These are phyloP conservation scores for Scutellaria galericulata DNA, from an alignment of 257 asterid genomes.

Conservation along the genomic window DNA sequence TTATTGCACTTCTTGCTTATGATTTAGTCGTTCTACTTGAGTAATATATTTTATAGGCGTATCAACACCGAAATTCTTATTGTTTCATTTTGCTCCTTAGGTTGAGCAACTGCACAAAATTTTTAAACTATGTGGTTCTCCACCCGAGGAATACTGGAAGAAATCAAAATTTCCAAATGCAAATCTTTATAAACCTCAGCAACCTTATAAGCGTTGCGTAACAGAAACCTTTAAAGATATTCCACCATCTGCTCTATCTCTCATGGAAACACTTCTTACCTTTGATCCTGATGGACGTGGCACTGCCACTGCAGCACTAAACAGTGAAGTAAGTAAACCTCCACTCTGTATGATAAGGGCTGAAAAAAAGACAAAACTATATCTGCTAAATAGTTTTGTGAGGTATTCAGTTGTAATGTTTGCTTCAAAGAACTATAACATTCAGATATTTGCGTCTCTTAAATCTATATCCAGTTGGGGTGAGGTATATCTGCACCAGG, in stretches of 20 bases:
- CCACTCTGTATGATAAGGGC: too few species aligned
- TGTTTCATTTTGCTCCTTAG: constrained; percentile 38
- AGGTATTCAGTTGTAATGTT: too few species aligned
- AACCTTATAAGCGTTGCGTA: constrained; percentile 74
- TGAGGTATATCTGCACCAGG: too few species aligned
- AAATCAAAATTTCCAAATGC: constrained; percentile 83
- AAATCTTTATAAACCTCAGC: constrained; percentile 89
- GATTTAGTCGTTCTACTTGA: background rate
- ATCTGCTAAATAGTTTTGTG: too few species aligned
- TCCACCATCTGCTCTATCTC: constrained; percentile 69
- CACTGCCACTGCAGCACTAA: constrained; percentile 78
- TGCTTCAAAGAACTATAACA: too few species aligned
- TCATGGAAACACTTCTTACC: constrained; percentile 75
- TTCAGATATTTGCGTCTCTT: too few species aligned
- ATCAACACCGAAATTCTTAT: too few species aligned
- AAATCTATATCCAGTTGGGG: too few species aligned
- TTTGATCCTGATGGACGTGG: constrained; percentile 83
- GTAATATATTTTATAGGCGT: too few species aligned
- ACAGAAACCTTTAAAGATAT: constrained; percentile 73
- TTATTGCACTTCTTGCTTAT: background rate
- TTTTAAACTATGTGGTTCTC: constrained; percentile 92
- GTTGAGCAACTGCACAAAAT: constrained; percentile 96
- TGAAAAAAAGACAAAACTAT: too few species aligned
- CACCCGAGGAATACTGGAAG: constrained; percentile 91
- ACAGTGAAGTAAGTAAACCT: constrained; percentile 66